phyloP scores from a whole-genome alignment of 2,329 filamentous ascomycete species.

The Pseudocercospora pini-densiflorae region DNA sequence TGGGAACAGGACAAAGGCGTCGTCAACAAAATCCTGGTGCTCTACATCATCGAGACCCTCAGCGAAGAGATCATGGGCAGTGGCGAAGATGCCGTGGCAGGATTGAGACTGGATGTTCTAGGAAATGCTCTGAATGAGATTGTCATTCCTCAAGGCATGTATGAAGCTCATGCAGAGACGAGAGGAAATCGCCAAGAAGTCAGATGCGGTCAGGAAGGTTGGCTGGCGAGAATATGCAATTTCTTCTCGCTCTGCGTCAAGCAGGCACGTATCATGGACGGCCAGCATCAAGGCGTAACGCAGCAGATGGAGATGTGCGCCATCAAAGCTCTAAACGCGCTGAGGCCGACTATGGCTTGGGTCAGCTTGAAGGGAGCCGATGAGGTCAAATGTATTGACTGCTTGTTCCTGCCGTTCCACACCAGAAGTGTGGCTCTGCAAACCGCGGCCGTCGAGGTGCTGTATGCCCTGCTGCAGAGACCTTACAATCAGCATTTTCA shows the following conservation, averaged over 20 bases:
- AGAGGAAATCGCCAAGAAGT: slow-evolving; percentile 71
- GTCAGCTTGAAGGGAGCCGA: slow-evolving; percentile 81
- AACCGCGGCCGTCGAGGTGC: slow-evolving; percentile 59
- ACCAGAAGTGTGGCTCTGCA: slow-evolving; percentile 73
- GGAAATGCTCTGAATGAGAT: slow-evolving; percentile 93
- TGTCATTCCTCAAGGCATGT: slow-evolving; percentile 78
- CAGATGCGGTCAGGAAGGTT: slow-evolving; percentile 80
- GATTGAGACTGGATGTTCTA: slow-evolving; percentile 78
- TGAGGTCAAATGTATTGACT: slow-evolving; percentile 69
- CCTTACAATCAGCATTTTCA: slow-evolving; percentile 69
- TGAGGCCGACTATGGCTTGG: slow-evolving; percentile 84
- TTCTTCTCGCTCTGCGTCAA: slow-evolving; percentile 76
- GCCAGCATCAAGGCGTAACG: slow-evolving; percentile 63
- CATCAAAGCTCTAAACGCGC: slow-evolving; percentile 74
- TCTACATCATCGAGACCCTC: slow-evolving; percentile 85
- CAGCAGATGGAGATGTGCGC: slow-evolving; percentile 59
- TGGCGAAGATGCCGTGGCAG: slow-evolving; percentile 83
- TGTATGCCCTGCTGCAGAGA: slow-evolving; percentile 45
- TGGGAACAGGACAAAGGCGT: slow-evolving; percentile 64
- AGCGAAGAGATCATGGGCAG: slow-evolving; percentile 89
- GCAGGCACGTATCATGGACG: slow-evolving; percentile 41
- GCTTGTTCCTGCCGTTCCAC: slow-evolving; percentile 73
- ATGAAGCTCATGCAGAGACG: slow-evolving; percentile 66
- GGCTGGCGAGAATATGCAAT: slow-evolving; percentile 76
- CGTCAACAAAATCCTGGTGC: slow-evolving; percentile 81